A percentile compares a stretch with the other conserved stretches of the same genome.
Evolutionary conservation across 2,329 filamentous ascomycete species (phyloP).

Genomic region (Colletotrichum noveboracense): DNA sequence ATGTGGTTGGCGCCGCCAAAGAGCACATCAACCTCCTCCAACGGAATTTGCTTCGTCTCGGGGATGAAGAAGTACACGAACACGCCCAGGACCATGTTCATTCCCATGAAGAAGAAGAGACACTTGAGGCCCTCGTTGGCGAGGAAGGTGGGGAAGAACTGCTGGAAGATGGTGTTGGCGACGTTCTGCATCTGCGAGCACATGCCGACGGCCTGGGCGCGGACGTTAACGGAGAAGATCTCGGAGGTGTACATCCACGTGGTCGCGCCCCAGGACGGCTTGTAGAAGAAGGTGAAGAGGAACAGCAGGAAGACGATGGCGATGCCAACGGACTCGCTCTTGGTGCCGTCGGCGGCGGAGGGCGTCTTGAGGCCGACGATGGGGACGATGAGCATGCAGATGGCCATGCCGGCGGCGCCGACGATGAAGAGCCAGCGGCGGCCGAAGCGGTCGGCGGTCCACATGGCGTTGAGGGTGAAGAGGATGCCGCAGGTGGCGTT

Average conservation of each 20-base stretch:
- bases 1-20: conserved; percentile 63
- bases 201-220: conserved; percentile 74
- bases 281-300: conserved; percentile 69
- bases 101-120: conserved; percentile 41
- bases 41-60: conserved; percentile 53
- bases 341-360: conserved; percentile 53
- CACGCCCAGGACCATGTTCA: conserved; percentile 51
- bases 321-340: conserved; percentile 65
- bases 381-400: conserved; percentile 73
- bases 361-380: conserved; percentile 55
- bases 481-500: conserved; percentile 76
- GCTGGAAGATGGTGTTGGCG: conserved; percentile 70
- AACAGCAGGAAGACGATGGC: conserved; percentile 73
- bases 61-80: conserved; percentile 58
- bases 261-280: conserved; percentile 73
- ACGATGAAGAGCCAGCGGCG: conserved; percentile 73
- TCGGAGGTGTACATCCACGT: conserved; percentile 76
- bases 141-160: conserved; percentile 74
- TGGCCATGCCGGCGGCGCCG: conserved; percentile 70
- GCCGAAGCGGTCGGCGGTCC: conserved; percentile 76
- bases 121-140: conserved; percentile 55
- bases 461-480: conserved; percentile 75
- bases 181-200: conserved; percentile 65
- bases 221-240: conserved; percentile 75
- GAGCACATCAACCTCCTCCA: conserved; percentile 62